Percentiles rank a stretch among this genome's conserved stretches.
These are phyloP conservation scores for Candida sakaeoensis DNA, from an alignment of 805 yeast species.

Conservation along the genomic window DNA sequence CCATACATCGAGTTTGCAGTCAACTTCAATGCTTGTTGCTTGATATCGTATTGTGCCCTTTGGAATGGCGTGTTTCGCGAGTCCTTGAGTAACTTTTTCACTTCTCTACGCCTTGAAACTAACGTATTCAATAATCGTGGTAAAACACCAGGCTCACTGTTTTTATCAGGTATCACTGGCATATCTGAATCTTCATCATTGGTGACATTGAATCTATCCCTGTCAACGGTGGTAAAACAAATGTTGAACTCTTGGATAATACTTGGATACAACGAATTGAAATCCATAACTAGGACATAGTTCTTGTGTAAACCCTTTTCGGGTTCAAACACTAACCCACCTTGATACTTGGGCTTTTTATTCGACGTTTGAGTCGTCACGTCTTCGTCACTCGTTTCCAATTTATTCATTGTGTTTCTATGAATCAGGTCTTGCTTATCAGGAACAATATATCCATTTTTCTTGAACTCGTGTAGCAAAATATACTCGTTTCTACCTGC, in stretches of 20 bases:
- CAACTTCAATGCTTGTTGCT: slow-evolving; percentile 91
- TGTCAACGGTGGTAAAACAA: slow-evolving; percentile 91
- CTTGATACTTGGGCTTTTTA: slow-evolving; percentile 75
- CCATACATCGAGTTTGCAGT: slow-evolving; percentile 99
- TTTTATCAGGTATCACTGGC: slow-evolving; percentile 64
- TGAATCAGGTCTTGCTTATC: slow-evolving; percentile 60
- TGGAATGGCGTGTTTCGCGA: slow-evolving; percentile 62
- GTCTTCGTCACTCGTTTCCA: slow-evolving; percentile 40
- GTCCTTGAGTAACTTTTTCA: slow-evolving; percentile 77
- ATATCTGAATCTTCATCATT: slow-evolving; percentile 54
- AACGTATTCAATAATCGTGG: slow-evolving; percentile 80
- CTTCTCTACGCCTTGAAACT: slow-evolving; percentile 90
- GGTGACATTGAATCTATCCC: slow-evolving; percentile 44
- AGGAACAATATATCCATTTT: slow-evolving; percentile 79
- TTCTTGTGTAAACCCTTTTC: slow-evolving; percentile 91
- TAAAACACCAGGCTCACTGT: slow-evolving; percentile 63
- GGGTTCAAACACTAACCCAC: slow-evolving; percentile 96
- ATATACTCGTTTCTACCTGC: slow-evolving; percentile 95
- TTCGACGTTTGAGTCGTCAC: slow-evolving; percentile 48
- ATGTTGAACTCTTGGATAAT: slow-evolving; percentile 96
- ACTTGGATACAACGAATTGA: slow-evolving; percentile 94
- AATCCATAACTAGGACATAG: slow-evolving; percentile 91
- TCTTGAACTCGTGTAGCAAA: slow-evolving; percentile 84
- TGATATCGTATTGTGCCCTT: slow-evolving; percentile 84
- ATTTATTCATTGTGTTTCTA: slow-evolving; percentile 32